phyloP scores from a whole-genome alignment of 2,329 filamentous ascomycete species.

The Paecilomyces niveus region DNA sequence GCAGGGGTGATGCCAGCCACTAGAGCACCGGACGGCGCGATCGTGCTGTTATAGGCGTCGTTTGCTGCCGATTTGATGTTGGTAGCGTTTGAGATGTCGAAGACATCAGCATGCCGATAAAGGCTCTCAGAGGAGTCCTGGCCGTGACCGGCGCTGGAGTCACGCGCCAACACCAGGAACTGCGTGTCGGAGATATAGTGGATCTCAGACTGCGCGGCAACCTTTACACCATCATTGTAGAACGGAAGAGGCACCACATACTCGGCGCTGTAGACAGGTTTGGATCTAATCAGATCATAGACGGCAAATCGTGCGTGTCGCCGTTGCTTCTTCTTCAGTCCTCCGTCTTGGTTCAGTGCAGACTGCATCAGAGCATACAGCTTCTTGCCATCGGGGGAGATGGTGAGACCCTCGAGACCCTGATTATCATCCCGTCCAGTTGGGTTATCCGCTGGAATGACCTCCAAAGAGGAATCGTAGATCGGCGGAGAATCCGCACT shows the following conservation, averaged over 20 bases:
- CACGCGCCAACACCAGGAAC: slow-evolving; percentile 61
- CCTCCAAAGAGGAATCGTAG: slow-evolving; percentile 45
- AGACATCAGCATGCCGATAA: slow-evolving; percentile 64
- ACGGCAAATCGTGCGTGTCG: slow-evolving; percentile 56
- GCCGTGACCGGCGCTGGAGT: slow-evolving; percentile 55
- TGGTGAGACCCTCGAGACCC: slow-evolving; percentile 64
- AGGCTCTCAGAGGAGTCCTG: slow-evolving; percentile 45
- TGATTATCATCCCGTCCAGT: slow-evolving; percentile 65
- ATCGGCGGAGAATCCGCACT: slow-evolving; percentile 56
- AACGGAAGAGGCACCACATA: slow-evolving; percentile 61
- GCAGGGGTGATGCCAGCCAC: slow-evolving; percentile 50
- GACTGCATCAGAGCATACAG: slow-evolving; percentile 62
- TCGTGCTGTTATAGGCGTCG: slow-evolving; percentile 32
- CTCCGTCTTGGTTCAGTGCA: slow-evolving; percentile 57
- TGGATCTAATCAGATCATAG: slow-evolving; percentile 50
- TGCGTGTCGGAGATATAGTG: slow-evolving; percentile 56
- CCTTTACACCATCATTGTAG: slow-evolving; percentile 45
- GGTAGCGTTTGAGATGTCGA: slow-evolving; percentile 56
- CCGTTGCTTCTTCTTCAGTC: slow-evolving; percentile 46
- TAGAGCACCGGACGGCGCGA: slow-evolving; percentile 48
- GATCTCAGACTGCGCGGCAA: slow-evolving; percentile 63
- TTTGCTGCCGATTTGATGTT: slow-evolving; percentile 48
- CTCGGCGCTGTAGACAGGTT: slow-evolving; percentile 49
- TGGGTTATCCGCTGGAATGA: slow-evolving; percentile 50
- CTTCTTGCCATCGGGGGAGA: slow-evolving; percentile 55